Conservation (phyloP, 1,284 basidiomycete species). For the Caloboletus firmus region DNA sequence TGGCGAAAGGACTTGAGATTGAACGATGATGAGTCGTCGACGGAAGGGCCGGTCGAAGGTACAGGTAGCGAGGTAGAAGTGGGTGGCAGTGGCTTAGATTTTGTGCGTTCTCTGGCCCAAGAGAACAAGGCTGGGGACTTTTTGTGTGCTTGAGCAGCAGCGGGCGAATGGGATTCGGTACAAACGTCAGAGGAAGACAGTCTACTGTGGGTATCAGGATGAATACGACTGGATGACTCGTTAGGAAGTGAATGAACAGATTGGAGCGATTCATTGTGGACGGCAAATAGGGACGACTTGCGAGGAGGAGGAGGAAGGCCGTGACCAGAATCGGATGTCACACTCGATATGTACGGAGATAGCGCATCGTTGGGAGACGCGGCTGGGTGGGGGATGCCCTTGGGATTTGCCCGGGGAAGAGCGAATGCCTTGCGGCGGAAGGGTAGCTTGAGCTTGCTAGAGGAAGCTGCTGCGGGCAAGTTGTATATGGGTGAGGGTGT, state of each 20-base stretch:
- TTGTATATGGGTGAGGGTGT: conserved; percentile 33
- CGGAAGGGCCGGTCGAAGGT: conserved; percentile 20
- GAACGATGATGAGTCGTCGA: conserved; percentile 41
- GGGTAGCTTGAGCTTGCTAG: conserved; percentile 43
- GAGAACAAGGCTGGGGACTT: conserved; percentile 35
- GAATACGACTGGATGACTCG: conserved; percentile 23
- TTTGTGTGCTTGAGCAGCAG: conserved; percentile 32
- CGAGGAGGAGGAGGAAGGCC: conserved; percentile 53
- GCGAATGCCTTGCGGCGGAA: conserved; percentile 29
- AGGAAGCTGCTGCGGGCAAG: conserved; percentile 27
- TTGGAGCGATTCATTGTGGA: conserved; percentile 46
- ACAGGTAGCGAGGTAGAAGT: conserved; percentile 23
- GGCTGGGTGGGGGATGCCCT: neutral
- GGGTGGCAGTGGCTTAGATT: conserved; percentile 39
- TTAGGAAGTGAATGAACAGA: conserved; percentile 64
- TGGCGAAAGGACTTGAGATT: conserved; percentile 71
- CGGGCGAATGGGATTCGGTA: conserved; percentile 11
- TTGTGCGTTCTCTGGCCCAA: conserved; percentile 46
- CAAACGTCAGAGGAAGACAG: conserved; percentile 24
- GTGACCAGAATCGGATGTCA: conserved; percentile 40
- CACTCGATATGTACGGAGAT: conserved; percentile 29
- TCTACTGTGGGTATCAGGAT: conserved; percentile 29
- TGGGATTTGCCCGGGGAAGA: neutral
- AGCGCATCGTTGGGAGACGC: conserved; percentile 27
- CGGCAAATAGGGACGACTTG: conserved; percentile 55